These are phyloP conservation scores for Ascodesmis nigricans DNA, from an alignment of 495 filamentous ascomycete genomes.

Conservation along the genomic window DNA sequence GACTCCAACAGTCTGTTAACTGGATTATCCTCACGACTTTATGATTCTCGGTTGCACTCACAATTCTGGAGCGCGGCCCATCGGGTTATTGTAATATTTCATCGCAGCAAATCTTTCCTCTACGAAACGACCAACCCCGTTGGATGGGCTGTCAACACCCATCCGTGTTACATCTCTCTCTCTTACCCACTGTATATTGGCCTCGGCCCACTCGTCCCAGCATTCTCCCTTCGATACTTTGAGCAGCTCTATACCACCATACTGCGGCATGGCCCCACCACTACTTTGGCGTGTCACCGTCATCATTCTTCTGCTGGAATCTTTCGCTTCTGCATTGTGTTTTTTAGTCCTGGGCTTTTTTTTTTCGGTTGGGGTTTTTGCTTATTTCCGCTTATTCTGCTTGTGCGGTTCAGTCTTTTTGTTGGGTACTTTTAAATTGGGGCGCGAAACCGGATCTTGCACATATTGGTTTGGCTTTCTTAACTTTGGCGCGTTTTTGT, in stretches of 20 bases:
- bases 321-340: conserved; percentile 2
- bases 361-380: too few species aligned
- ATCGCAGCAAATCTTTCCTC: neutral
- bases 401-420: too few species aligned
- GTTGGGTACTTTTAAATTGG: too few species aligned
- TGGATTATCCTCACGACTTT: conserved; percentile 1
- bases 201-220: conserved; percentile 6
- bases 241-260: too few species aligned
- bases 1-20: conserved; percentile 20
- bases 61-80: neutral
- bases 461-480: too few species aligned
- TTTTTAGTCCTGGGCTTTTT: conserved; percentile 3
- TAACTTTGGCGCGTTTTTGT: too few species aligned
- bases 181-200: neutral
- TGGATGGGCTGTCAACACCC: too few species aligned
- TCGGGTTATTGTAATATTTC: neutral
- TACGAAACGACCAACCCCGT: too few species aligned
- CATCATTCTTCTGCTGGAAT: neutral
- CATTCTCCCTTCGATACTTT: conserved; percentile 7
- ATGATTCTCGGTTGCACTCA: neutral
- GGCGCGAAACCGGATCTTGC: too few species aligned
- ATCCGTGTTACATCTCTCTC: neutral
- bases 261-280: too few species aligned
- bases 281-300: too few species aligned
- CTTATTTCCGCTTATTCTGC: too few species aligned